Evolutionary conservation across 2,329 filamentous ascomycete genomes (phyloP), one percentile per base, ranked within the genome.

Genomic region (Talaromyces sp.): DNA sequence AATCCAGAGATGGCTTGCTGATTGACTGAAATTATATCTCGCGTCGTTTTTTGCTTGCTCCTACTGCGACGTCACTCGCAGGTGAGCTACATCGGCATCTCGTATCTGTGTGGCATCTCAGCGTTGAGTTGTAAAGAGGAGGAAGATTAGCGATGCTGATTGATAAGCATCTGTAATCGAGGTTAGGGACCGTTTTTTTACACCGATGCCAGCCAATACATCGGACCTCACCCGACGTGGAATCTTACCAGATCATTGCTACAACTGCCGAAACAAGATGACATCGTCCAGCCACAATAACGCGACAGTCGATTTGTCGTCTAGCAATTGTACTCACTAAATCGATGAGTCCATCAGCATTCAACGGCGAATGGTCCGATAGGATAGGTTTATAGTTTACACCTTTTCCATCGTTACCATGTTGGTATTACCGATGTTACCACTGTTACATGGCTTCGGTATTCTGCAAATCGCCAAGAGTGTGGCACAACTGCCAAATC

Each of bases 51-150:
- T 9, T n/a, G 33, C 5, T 7, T 37, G 16, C 33, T 28, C 16
- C 18, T 3, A 37, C 21, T 60, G 58, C 58, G 44, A 60, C 44
- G 58, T 60, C 44, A 52, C 56, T 28, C 37, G 56, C 54, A 56
- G 21, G 21, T 8, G 7, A 40, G n/a, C 57, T 37, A 5, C 39
- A 25, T 40, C 31, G n/a, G n/a, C 21, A 23, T 18, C 52, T 37
- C 33, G 52, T 55, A n/a, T n/a, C n/a, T n/a, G n/a, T 52, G 23
- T 44, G n/a, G 39, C 21, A 31, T 31, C 46, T 7, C 23, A 50
- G 25, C 46, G 14, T 4, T n/a, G 14, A 50, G 25, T 9, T 31
- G 46, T n/a, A 21, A n/a, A 50, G n/a, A 42, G 7, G 39, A 18
- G 8, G 37, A 40, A 6, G 39, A 40, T 42, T 25, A 14, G 18